phyloP scores from a whole-genome alignment of 371 early-diverging fungal genomes.

The Mucor circinelloides region DNA sequence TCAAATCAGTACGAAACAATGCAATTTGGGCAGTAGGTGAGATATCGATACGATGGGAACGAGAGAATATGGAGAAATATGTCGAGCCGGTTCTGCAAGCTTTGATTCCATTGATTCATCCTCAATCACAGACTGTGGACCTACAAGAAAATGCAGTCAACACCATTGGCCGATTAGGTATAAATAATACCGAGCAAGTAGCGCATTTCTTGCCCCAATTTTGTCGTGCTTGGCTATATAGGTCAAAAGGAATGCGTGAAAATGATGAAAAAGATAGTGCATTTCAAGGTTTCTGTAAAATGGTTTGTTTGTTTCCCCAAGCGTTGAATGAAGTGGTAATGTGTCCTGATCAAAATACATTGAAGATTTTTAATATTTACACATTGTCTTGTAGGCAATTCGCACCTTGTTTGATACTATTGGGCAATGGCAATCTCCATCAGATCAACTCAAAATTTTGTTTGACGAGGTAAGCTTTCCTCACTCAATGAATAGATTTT shows the following conservation, averaged over 20 bases:
- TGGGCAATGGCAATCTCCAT: constrained; percentile 68
- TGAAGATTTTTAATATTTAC: background rate
- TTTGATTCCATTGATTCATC: constrained; percentile 69
- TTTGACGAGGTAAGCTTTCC: constrained; percentile 57
- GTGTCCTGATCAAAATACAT: background rate
- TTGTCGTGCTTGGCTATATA: constrained; percentile 70
- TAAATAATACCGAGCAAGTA: constrained; percentile 71
- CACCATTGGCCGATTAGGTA: constrained; percentile 89
- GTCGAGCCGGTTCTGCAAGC: constrained; percentile 71
- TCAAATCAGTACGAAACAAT: constrained; percentile 82
- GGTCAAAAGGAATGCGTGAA: constrained; percentile 69
- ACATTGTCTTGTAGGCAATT: constrained; percentile 48
- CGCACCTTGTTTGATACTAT: constrained; percentile 71
- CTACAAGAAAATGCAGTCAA: constrained; percentile 90
- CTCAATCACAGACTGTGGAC: constrained; percentile 43
- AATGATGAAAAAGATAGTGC: constrained; percentile 92
- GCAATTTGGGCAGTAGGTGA: constrained; percentile 96
- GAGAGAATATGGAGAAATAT: constrained; percentile 63
- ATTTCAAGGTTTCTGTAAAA: constrained; percentile 85
- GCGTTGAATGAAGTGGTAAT: constrained; percentile 59
- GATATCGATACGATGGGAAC: constrained; percentile 77
- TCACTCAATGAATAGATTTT: background rate
- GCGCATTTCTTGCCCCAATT: constrained; percentile 72
- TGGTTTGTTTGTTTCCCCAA: constrained; percentile 80
- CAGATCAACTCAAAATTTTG: constrained; percentile 57